Conservation (phyloP, 2,329 filamentous ascomycete genomes). For the Tolypocladium tundrense region DNA sequence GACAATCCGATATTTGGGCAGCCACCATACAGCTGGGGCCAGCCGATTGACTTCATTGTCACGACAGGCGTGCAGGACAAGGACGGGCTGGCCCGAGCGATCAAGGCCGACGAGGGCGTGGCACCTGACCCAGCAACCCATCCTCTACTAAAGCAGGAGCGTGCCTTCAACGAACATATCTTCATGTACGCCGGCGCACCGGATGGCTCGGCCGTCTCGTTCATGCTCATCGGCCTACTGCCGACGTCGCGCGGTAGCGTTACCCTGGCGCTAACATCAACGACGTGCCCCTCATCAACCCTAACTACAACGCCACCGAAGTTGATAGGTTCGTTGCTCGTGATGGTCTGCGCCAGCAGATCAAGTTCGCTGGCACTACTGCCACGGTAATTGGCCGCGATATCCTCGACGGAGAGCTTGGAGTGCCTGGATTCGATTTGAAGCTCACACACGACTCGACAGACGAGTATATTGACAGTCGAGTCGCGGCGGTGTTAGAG, state of each 20-base stretch:
- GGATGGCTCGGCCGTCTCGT: slow-evolving; percentile 11
- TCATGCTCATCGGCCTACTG: slow-evolving; percentile 12
- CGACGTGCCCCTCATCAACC: slow-evolving; percentile 14
- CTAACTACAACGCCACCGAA: slow-evolving; percentile 18
- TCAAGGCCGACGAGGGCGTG: background rate
- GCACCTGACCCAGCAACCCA: slow-evolving; percentile 18
- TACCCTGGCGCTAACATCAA: slow-evolving; percentile 9
- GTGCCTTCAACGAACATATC: slow-evolving; percentile 9
- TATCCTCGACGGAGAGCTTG: slow-evolving; percentile 12
- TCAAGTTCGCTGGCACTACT: slow-evolving; percentile 9
- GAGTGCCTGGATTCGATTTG: slow-evolving; percentile 8
- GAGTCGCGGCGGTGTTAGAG: slow-evolving; percentile 7
- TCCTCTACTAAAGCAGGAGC: slow-evolving; percentile 16
- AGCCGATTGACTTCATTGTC: too few relatives aligned
- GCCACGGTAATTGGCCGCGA: slow-evolving; percentile 9
- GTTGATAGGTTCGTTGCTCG: slow-evolving; percentile 19
- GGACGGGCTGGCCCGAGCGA: slow-evolving; percentile 11
- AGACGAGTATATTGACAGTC: slow-evolving; percentile 18
- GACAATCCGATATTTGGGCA: too few relatives aligned
- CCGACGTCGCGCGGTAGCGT: slow-evolving; percentile 17
- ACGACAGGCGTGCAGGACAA: too few relatives aligned
- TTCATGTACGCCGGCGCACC: slow-evolving; percentile 10
- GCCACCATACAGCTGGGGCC: too few relatives aligned
- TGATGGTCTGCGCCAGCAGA: slow-evolving; percentile 9
- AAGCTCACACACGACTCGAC: slow-evolving; percentile 9